These are phyloP conservation scores for Pythium aristosporum DNA, from an alignment of 352 stramenopile species.

Conservation along the genomic window DNA sequence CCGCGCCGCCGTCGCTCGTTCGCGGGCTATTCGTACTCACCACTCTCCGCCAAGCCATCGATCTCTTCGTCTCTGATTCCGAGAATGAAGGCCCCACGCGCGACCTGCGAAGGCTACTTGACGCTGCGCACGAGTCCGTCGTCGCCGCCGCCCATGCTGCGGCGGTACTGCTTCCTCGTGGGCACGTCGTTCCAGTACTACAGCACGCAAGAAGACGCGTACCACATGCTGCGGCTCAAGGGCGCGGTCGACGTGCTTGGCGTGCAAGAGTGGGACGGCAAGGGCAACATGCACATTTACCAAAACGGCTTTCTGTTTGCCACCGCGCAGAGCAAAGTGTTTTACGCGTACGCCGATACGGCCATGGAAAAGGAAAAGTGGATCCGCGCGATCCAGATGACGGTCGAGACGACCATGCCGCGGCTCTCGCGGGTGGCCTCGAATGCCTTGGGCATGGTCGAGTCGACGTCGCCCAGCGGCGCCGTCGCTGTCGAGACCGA, in stretches of 20 bases:
- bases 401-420: conserved; percentile 80
- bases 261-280: conserved; percentile 90
- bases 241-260: conserved; percentile 86
- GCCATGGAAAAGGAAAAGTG: conserved; percentile 90
- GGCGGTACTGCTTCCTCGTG: conserved; percentile 87
- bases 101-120: conserved; percentile 83
- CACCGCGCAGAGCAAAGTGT: conserved; percentile 87
- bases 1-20: conserved; percentile 12
- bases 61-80: background rate
- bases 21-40: background rate
- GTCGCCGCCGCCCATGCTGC: conserved; percentile 83
- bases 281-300: conserved; percentile 92
- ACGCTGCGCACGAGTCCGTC: conserved; percentile 86
- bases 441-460: conserved; percentile 36
- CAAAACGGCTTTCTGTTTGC: conserved; percentile 87
- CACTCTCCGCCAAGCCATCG: background rate
- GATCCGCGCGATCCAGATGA: conserved; percentile 86
- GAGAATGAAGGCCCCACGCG: conserved; percentile 78
- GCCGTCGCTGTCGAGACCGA: conserved; percentile 52
- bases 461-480: conserved; percentile 56
- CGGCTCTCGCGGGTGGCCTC: conserved; percentile 40
- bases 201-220: conserved; percentile 90
- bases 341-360: conserved; percentile 87
- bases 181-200: conserved; percentile 89
- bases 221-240: conserved; percentile 86